phyloP scores from a whole-genome alignment of 345 rosid genomes.

The Syzygium jambos region DNA sequence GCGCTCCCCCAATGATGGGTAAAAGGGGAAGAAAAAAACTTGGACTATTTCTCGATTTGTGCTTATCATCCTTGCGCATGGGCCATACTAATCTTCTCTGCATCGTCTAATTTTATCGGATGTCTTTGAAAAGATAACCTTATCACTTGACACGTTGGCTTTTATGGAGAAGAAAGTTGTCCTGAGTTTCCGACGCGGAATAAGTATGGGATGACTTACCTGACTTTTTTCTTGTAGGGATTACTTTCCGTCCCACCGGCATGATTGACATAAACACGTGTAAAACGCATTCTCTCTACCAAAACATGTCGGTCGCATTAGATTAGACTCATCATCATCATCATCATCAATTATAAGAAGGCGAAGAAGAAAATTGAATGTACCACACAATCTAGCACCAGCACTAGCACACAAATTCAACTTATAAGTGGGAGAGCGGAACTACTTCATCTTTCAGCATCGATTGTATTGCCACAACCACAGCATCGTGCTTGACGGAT shows the following conservation, averaged over 20 bases:
- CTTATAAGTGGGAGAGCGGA: background rate
- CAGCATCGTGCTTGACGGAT: background rate
- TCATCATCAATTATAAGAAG: too few relatives aligned
- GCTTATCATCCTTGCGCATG: background rate
- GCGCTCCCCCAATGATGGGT: background rate
- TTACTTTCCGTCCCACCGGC: background rate
- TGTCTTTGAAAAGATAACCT: rapidly evolving
- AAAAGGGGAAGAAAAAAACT: background rate
- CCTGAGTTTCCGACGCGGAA: background rate
- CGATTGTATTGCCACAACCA: background rate
- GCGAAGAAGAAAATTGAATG: background rate
- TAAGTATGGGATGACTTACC: background rate
- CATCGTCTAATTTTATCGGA: background rate
- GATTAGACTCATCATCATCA: too few relatives aligned
- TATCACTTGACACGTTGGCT: background rate
- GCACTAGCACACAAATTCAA: background rate
- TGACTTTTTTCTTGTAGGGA: background rate
- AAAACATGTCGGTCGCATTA: too few relatives aligned
- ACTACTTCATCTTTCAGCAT: background rate
- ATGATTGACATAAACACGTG: background rate
- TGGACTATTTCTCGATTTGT: background rate
- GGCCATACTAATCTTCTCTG: background rate
- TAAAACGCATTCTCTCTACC: too few relatives aligned
- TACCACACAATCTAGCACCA: background rate
- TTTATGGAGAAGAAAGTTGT: background rate